These are phyloP conservation scores for Firmiana major DNA, from an alignment of 345 rosid species.

Conservation along the genomic window DNA sequence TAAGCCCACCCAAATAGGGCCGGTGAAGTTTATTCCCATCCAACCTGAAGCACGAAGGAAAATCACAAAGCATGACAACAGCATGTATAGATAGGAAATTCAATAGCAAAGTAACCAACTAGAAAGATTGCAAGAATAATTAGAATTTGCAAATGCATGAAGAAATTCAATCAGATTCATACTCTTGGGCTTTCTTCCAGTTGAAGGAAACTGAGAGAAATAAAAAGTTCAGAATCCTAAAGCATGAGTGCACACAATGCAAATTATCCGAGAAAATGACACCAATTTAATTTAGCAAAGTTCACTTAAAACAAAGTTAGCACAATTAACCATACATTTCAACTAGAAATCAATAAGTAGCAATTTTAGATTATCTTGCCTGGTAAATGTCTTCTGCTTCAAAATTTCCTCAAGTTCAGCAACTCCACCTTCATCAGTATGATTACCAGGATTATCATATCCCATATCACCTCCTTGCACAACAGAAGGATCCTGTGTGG, in stretches of 20 bases:
- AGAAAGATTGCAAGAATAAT: not conserved
- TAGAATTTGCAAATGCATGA: not conserved
- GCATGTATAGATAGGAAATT: not conserved
- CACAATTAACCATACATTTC: not conserved
- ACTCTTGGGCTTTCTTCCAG: not conserved
- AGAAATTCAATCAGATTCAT: not conserved
- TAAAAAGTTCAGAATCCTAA: not conserved
- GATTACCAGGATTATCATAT: constrained; percentile 24
- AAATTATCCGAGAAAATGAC: not conserved
- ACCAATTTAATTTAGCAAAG: not conserved
- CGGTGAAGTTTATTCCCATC: not conserved
- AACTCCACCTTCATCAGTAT: constrained; percentile 31
- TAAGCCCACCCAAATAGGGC: not conserved
- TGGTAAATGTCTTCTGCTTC: constrained; percentile 72
- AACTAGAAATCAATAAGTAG: not conserved
- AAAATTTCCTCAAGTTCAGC: constrained; percentile 53
- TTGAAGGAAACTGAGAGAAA: not conserved
- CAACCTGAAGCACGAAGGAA: not conserved
- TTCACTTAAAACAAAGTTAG: not conserved
- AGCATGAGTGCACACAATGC: not conserved
- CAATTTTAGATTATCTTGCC: constrained; percentile 34
- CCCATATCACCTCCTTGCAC: constrained; percentile 25
- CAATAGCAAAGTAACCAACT: not conserved
- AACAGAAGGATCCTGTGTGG: constrained; percentile 28
- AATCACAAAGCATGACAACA: not conserved